phyloP scores from a whole-genome alignment of 345 rosid genomes.

The Kandelia obovata region DNA sequence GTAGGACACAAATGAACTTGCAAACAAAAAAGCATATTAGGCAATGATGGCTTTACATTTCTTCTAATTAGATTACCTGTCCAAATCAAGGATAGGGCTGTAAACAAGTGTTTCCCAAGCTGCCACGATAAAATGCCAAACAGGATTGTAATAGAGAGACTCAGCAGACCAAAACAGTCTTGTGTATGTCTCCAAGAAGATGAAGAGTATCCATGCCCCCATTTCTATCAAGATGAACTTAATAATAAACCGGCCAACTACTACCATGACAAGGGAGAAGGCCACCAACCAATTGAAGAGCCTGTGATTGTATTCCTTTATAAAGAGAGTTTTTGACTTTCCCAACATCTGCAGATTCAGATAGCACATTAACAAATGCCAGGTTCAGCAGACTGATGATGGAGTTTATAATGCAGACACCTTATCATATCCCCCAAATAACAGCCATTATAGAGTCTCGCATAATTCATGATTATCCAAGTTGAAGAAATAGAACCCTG shows the following conservation, averaged over 20 bases:
- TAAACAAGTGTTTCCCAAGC: constrained; percentile 92
- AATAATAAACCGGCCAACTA: constrained; percentile 83
- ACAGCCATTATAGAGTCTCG: too few species aligned
- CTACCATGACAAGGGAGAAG: constrained; percentile 92
- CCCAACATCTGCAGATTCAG: constrained; percentile 76
- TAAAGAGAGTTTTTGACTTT: constrained; percentile 68
- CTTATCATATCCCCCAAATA: too few species aligned
- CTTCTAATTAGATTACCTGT: constrained; percentile 51
- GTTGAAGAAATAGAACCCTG: too few species aligned
- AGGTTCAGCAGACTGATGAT: background rate
- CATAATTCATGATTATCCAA: too few species aligned
- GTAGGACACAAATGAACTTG: too few species aligned
- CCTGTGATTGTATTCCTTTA: constrained; percentile 93
- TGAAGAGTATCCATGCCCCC: constrained; percentile 90
- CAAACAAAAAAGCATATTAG: too few species aligned
- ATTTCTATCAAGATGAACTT: constrained; percentile 88
- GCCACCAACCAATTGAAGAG: constrained; percentile 98
- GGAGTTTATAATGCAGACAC: too few species aligned
- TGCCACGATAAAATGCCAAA: constrained; percentile 86
- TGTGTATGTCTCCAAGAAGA: constrained; percentile 94
- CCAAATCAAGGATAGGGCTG: constrained; percentile 90
- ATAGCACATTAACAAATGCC: constrained; percentile 3
- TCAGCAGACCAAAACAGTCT: constrained; percentile 98
- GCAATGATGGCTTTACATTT: too few species aligned
- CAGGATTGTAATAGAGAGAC: constrained; percentile 87